Percentiles rank a stretch among this genome's conserved stretches.
phyloP scores from a whole-genome alignment of 2,329 filamentous ascomycete genomes.

The Microdochium nivale region DNA sequence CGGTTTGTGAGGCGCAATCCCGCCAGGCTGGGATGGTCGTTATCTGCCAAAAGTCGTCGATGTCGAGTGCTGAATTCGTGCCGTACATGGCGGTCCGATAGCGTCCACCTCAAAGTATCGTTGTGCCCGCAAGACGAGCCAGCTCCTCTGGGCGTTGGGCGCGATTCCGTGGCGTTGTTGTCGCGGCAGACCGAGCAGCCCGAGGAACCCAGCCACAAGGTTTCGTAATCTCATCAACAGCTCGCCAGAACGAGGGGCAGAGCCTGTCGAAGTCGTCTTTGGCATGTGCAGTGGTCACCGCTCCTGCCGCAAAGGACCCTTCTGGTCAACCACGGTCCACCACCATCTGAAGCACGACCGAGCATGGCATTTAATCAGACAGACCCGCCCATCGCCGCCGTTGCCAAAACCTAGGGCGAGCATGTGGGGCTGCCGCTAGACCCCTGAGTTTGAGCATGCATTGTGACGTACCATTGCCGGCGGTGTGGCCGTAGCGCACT shows the following conservation, averaged over 20 bases:
- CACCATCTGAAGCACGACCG: neutral
- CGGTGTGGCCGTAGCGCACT: neutral
- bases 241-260: neutral
- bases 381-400: neutral
- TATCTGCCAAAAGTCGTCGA: too few relatives aligned
- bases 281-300: neutral
- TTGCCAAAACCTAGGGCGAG: neutral
- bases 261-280: neutral
- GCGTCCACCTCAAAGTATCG: too few relatives aligned
- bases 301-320: neutral
- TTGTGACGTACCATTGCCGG: neutral
- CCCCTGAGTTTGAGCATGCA: neutral
- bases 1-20: too few relatives aligned
- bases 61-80: too few relatives aligned
- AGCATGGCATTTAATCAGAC: neutral
- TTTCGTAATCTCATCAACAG: too few relatives aligned
- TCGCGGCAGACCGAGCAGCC: too few relatives aligned
- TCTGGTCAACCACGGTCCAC: neutral
- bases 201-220: too few relatives aligned
- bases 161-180: too few relatives aligned
- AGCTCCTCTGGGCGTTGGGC: too few relatives aligned
- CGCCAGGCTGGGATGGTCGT: too few relatives aligned
- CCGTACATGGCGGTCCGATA: too few relatives aligned
- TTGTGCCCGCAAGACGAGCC: too few relatives aligned
- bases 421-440: neutral